Percentiles rank a stretch among this genome's conserved stretches.
Conservation (phyloP, 352 stramenopile species). For the Pythium periplocum region DNA sequence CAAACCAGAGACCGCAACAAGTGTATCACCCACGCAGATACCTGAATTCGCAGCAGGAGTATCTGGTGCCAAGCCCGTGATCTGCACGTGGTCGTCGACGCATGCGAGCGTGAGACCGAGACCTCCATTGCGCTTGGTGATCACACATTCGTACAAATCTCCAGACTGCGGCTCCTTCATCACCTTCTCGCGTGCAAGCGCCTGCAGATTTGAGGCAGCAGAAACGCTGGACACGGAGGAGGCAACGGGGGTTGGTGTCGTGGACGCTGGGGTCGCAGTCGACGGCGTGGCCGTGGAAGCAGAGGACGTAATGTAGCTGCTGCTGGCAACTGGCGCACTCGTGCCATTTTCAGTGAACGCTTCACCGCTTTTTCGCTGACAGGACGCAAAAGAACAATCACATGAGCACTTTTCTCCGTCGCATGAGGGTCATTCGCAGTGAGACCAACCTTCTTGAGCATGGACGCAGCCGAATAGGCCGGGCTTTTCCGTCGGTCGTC, state of each 20-base stretch:
- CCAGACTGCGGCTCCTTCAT: conserved; percentile 81
- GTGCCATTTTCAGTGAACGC: conserved; percentile 13
- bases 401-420: not conserved
- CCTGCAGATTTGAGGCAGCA: conserved; percentile 12
- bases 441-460: conserved; percentile 26
- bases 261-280: conserved; percentile 15
- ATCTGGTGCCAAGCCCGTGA: conserved; percentile 66
- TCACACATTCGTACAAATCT: conserved; percentile 82
- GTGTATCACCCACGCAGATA: conserved; percentile 74
- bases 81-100: conserved; percentile 82
- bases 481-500: conserved; percentile 24
- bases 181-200: conserved; percentile 55
- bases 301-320: not conserved
- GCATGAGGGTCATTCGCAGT: not conserved
- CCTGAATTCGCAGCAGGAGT: conserved; percentile 66
- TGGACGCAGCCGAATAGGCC: conserved; percentile 15
- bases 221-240: conserved; percentile 7
- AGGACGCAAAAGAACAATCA: not conserved
- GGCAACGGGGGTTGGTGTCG: not conserved
- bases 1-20: conserved; percentile 66
- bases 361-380: conserved; percentile 52
- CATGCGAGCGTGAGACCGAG: conserved; percentile 71
- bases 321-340: not conserved
- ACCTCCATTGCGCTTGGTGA: conserved; percentile 74
- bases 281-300: conserved; percentile 8